phyloP scores from a whole-genome alignment of 768 basidiomycete genomes.

The Infundibulicybe gibba region DNA sequence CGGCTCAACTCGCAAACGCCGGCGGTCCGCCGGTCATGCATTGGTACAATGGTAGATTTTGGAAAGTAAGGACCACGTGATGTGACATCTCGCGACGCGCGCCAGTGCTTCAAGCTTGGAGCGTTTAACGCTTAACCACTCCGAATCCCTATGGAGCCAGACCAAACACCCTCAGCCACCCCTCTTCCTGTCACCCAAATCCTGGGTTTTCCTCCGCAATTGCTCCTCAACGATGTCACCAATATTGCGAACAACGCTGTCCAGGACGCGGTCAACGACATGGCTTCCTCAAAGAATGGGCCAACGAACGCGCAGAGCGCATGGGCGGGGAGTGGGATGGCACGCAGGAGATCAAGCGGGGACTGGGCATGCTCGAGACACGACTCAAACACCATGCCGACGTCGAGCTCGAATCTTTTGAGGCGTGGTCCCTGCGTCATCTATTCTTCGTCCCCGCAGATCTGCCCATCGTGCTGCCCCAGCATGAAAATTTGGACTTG shows the following conservation, averaged over 20 bases:
- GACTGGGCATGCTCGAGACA: constrained; percentile 83
- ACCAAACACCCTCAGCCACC: constrained; percentile 17
- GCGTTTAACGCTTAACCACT: too few species aligned
- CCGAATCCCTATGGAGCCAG: too few species aligned
- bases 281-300: constrained; percentile 75
- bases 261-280: constrained; percentile 71
- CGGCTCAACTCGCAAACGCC: too few species aligned
- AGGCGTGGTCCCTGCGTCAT: constrained; percentile 86
- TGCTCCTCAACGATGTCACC: constrained; percentile 85
- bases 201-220: constrained; percentile 80
- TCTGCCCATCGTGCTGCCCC: constrained; percentile 68
- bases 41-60: too few species aligned
- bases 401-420: constrained; percentile 88
- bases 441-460: constrained; percentile 76
- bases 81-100: too few species aligned
- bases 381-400: constrained; percentile 86
- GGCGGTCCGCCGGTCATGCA: too few species aligned
- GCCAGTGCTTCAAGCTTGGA: too few species aligned
- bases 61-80: too few species aligned
- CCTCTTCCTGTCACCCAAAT: constrained; percentile 66
- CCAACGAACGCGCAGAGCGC: constrained; percentile 54
- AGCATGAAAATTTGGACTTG: constrained; percentile 72
- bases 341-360: constrained; percentile 72
- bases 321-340: constrained; percentile 47
- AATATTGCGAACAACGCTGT: constrained; percentile 81